Evolutionary conservation across 352 stramenopile genomes (phyloP).

Genomic region (Thalassiosira exigua): DNA sequence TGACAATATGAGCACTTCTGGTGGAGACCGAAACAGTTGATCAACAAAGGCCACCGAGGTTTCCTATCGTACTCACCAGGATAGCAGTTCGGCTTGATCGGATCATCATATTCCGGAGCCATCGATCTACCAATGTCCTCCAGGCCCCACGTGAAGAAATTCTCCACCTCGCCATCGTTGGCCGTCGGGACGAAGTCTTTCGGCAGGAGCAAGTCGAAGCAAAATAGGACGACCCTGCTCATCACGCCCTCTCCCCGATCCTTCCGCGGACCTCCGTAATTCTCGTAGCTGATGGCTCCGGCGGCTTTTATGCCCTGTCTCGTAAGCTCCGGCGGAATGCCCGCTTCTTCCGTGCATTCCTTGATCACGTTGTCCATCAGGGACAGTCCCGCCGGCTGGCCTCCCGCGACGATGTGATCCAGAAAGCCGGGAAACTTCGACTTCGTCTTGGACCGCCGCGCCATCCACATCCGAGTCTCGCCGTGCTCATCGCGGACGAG

Average conservation of each 20-base stretch:
- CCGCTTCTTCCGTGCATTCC: constrained; percentile 86
- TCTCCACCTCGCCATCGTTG: constrained; percentile 86
- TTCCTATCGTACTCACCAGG: constrained; percentile 56
- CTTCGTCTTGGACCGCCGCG: constrained; percentile 74
- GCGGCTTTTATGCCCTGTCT: constrained; percentile 45
- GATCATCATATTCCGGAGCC: constrained; percentile 65
- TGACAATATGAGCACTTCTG: constrained; percentile 14
- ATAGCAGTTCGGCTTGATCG: constrained; percentile 87
- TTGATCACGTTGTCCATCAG: constrained; percentile 87
- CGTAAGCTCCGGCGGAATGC: constrained; percentile 71
- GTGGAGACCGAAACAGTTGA: background rate
- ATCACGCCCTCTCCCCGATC: constrained; percentile 56
- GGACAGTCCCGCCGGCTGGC: constrained; percentile 74
- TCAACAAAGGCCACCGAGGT: too few relatives aligned
- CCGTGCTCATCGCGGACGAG: constrained; percentile 47
- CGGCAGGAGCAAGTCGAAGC: constrained; percentile 84
- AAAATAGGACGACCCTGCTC: constrained; percentile 80
- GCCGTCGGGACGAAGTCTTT: constrained; percentile 74
- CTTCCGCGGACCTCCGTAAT: constrained; percentile 35
- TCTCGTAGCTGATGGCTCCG: constrained; percentile 78
- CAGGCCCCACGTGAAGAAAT: constrained; percentile 82
- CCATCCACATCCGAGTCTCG: constrained; percentile 83
- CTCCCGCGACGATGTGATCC: constrained; percentile 87
- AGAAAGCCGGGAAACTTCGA: constrained; percentile 84
- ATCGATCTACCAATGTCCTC: constrained; percentile 72